Conservation (phyloP, 495 filamentous ascomycete species). For the Pyrenula aspistea region DNA sequence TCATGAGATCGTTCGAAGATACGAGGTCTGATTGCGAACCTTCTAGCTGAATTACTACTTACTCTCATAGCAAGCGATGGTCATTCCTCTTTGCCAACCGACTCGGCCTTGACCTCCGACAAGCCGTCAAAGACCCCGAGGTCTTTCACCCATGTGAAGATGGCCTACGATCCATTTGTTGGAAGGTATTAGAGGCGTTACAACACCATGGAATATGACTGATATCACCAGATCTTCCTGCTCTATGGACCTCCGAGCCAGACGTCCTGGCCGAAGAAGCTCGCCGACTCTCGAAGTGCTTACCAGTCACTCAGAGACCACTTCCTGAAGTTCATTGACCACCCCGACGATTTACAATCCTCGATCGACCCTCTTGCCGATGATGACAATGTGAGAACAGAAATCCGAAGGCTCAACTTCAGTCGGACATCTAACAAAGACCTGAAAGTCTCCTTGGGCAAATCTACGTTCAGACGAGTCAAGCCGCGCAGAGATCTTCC, state of each 20-base stretch:
- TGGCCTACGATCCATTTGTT: slow-evolving; percentile 79
- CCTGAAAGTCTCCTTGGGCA: slow-evolving; percentile 75
- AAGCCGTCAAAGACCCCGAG: slow-evolving; percentile 43
- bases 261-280: slow-evolving; percentile 52
- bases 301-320: slow-evolving; percentile 63
- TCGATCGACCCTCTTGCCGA: slow-evolving; percentile 77
- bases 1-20: slow-evolving; percentile 54
- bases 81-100: slow-evolving; percentile 47
- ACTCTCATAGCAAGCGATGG: slow-evolving; percentile 45
- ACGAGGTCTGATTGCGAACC: slow-evolving; percentile 31
- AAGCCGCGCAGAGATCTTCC: slow-evolving; percentile 78
- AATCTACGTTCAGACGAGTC: slow-evolving; percentile 71
- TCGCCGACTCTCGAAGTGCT: slow-evolving; percentile 56
- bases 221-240: slow-evolving; percentile 54
- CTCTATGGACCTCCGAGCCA: slow-evolving; percentile 60
- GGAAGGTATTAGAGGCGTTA: slow-evolving; percentile 53
- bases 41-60: neutral
- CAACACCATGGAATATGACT: slow-evolving; percentile 1
- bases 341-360: slow-evolving; percentile 66
- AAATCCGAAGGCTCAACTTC: slow-evolving; percentile 4
- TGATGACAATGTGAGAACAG: slow-evolving; percentile 56
- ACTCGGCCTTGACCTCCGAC: slow-evolving; percentile 52
- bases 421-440: slow-evolving; percentile 30
- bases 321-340: slow-evolving; percentile 66
- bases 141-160: slow-evolving; percentile 49